Conservation (phyloP, 2,329 filamentous ascomycete species). For the Coniochaeta sp. region DNA sequence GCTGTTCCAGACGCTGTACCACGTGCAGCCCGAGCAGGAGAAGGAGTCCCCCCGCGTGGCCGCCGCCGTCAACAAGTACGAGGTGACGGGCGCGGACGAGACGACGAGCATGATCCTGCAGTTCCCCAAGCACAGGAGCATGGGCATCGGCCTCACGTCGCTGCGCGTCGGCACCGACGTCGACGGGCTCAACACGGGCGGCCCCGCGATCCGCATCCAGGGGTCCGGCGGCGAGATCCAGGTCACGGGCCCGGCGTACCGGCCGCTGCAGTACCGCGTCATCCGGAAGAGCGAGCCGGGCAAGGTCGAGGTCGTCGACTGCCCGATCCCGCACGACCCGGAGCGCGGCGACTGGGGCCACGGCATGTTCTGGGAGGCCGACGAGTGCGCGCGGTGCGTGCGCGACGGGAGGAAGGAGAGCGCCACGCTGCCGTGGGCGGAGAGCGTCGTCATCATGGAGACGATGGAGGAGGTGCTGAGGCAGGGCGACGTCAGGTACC, state of each 20-base stretch:
- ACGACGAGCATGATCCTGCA: slow-evolving; percentile 69
- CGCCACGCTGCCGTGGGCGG: slow-evolving; percentile 59
- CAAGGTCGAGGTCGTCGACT: slow-evolving; percentile 42
- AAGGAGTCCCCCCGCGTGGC: slow-evolving; percentile 64
- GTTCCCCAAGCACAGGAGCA: slow-evolving; percentile 62
- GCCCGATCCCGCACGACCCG: slow-evolving; percentile 43
- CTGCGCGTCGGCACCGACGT: slow-evolving; percentile 57
- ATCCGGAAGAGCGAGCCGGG: slow-evolving; percentile 45
- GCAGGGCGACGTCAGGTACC: slow-evolving; percentile 47
- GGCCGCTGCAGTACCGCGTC: slow-evolving; percentile 58
- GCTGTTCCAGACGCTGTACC: slow-evolving; percentile 86
- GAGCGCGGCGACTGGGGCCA: slow-evolving; percentile 50
- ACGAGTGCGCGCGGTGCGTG: slow-evolving; percentile 37
- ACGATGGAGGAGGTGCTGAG: slow-evolving; percentile 48
- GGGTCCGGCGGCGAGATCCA: slow-evolving; percentile 78
- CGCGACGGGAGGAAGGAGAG: slow-evolving; percentile 74
- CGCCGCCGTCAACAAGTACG: slow-evolving; percentile 64
- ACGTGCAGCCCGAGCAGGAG: slow-evolving; percentile 60
- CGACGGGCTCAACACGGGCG: slow-evolving; percentile 49
- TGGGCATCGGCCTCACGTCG: slow-evolving; percentile 65
- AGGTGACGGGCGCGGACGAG: slow-evolving; percentile 64
- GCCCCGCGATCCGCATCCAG: slow-evolving; percentile 70
- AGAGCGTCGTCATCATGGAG: slow-evolving; percentile 83
- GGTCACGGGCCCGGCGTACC: slow-evolving; percentile 64
- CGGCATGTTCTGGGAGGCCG: slow-evolving; percentile 65